Conservation (phyloP, 73 alveolate species). For the Symbiodinium pilosum region DNA sequence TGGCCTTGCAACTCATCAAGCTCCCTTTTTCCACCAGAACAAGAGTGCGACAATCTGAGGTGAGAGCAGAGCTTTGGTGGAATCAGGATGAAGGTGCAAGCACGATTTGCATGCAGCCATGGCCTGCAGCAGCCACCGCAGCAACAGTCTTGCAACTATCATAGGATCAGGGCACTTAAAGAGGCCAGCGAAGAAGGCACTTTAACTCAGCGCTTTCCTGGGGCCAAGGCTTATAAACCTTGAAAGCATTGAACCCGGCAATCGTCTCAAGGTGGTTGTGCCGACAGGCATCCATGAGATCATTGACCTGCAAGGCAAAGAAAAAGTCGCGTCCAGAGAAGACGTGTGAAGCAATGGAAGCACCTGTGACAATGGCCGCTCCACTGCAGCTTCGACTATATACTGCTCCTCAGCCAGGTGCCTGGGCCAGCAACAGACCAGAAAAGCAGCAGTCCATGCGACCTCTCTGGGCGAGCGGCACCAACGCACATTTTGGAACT, state of each 20-base stretch:
- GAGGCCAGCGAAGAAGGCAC: neutral
- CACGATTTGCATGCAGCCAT: conserved; percentile 85
- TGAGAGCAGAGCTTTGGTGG: conserved; percentile 64
- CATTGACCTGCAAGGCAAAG: conserved; percentile 31
- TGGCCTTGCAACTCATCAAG: neutral
- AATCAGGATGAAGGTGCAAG: conserved; percentile 63
- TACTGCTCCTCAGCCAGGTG: conserved; percentile 88
- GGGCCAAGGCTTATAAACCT: conserved; percentile 31
- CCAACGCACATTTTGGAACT: conserved; percentile 91
- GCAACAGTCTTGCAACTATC: too few species aligned
- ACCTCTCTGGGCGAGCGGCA: conserved; percentile 8
- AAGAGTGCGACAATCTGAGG: neutral
- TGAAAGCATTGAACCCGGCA: conserved; percentile 56
- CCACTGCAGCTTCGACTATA: conserved; percentile 39
- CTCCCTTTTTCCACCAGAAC: too few species aligned
- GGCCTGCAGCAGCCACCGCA: neutral
- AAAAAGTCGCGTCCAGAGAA: neutral
- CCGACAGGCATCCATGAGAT: conserved; percentile 79
- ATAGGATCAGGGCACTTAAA: neutral
- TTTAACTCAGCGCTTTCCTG: neutral
- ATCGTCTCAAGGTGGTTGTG: conserved; percentile 79
- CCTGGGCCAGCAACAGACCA: neutral
- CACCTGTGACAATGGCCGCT: conserved; percentile 44
- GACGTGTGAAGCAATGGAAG: neutral
- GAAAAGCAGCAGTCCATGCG: neutral